Evolutionary conservation across 2,329 filamentous ascomycete species (phyloP), one percentile per base, ranked within the genome.

Genomic region (Pseudocercospora fuligena): DNA sequence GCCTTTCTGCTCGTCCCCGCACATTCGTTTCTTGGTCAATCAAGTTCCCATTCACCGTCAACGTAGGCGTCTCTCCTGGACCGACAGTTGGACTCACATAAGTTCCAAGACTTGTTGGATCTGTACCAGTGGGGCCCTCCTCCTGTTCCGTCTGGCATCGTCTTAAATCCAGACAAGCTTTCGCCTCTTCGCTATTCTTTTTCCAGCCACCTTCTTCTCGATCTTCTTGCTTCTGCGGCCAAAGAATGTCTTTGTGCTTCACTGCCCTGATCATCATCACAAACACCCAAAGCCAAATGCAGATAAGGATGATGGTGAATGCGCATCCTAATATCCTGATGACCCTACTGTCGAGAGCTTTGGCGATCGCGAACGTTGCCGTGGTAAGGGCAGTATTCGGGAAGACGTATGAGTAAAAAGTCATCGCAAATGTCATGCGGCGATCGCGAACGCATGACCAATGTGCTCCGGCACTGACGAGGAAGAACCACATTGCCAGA

Each of bases 331-430:
- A 80, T 9, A 93, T 85, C 49, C 88, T 80, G 49, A 95, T 86
- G 0, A 88, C 84, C 5, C 65, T 70, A 59, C 78, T 75, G 61
- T 78, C 71, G 11, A 83, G 72, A 0, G 78, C 88, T 9, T 84
- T 82, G 0, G 87, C 90, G 59, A 95, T 85, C 1, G 89, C 87
- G 70, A 91, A 89, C 0, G 92, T 95, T 0, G 91, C 90, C 0
- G 89, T 91, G 43, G 72, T 74, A 11, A 77, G 67, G 11, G 75
- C 75, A 47, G 91, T 94, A 72, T 94, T 93, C 1, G 92, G 91
- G 73, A 94, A 94, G 5, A 94, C 85, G 77, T 94, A 94, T 3
- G 88, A 92, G 79, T 90, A 95, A 89, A 92, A 96, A 1, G 89
- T 92, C 91, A 95, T 94, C 19, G 91, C 89, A 74, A 94, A 95